Evolutionary conservation across 208 protist species (phyloP).

Genomic region (Polymyxa betae): DNA sequence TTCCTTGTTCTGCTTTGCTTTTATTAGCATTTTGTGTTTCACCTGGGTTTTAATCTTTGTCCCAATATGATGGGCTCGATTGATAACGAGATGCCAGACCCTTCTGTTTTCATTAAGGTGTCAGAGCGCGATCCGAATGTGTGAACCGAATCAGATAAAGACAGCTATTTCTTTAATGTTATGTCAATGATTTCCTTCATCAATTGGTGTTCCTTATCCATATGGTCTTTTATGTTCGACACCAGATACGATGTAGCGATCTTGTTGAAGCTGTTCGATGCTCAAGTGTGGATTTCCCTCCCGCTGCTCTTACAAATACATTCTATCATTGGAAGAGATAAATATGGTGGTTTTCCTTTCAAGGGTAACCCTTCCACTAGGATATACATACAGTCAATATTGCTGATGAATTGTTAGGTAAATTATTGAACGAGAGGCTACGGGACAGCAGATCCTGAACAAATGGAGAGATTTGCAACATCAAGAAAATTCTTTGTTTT

Average conservation of each 20-base stretch:
- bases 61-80: too few species aligned
- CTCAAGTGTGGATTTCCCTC: constrained; percentile 98
- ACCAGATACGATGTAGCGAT: constrained; percentile 95
- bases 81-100: too few species aligned
- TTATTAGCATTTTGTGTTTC: too few species aligned
- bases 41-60: too few species aligned
- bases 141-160: constrained; percentile 91
- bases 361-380: constrained; percentile 95
- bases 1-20: too few species aligned
- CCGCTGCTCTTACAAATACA: constrained; percentile 92
- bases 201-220: too few species aligned
- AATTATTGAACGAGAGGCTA: constrained; percentile 98
- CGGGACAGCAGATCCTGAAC: constrained; percentile 86
- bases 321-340: constrained; percentile 93
- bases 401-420: constrained; percentile 88
- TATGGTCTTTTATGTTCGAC: constrained; percentile 99
- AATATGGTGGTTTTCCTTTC: constrained; percentile 99
- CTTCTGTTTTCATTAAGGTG: too few species aligned
- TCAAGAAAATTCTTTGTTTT: constrained; percentile 94
- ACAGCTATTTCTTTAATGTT: constrained; percentile 84
- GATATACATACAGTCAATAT: too few species aligned
- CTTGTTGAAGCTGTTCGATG: constrained; percentile 95
- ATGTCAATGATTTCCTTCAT: too few species aligned
- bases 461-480: constrained; percentile 87
- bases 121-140: constrained; percentile 98